phyloP scores from a whole-genome alignment of 1,284 basidiomycete species.

The Microbotryum lychnidis-dioicae region DNA sequence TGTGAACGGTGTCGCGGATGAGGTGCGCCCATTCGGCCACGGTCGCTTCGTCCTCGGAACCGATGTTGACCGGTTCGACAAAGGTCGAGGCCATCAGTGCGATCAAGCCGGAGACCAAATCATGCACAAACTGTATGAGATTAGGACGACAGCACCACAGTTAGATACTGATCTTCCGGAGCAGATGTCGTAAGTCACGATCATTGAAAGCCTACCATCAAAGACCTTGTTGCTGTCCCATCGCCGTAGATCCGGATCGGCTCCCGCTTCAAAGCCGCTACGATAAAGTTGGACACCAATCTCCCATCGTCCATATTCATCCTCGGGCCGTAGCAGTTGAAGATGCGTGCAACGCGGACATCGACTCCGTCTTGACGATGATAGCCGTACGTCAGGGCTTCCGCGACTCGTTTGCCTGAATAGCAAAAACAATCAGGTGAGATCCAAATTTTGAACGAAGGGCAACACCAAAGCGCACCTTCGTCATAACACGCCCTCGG shows the following conservation, averaged over 20 bases:
- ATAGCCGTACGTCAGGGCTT: constrained; percentile 86
- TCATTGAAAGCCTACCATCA: constrained; percentile 43
- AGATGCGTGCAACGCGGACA: constrained; percentile 89
- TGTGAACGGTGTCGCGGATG: constrained; percentile 35
- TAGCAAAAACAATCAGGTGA: too few species aligned
- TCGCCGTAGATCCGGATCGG: constrained; percentile 87
- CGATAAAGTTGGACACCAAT: constrained; percentile 96
- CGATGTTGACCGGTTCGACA: constrained; percentile 88
- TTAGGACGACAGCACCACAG: constrained; percentile 42
- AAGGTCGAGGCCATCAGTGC: constrained; percentile 74
- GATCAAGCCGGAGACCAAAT: constrained; percentile 46
- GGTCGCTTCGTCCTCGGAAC: constrained; percentile 87
- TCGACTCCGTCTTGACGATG: constrained; percentile 89
- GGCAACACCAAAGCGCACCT: constrained; percentile 39
- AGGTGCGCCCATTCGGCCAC: constrained; percentile 49
- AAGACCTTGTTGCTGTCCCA: constrained; percentile 88
- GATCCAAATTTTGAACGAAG: too few species aligned
- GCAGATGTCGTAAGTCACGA: neutral
- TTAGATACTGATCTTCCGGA: constrained; percentile 35
- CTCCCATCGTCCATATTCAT: constrained; percentile 96
- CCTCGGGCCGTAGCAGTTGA: constrained; percentile 61
- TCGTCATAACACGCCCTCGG: constrained; percentile 97
- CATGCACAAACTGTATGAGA: constrained; percentile 51
- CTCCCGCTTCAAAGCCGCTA: constrained; percentile 88
- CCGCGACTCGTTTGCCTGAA: constrained; percentile 34